Conservation (phyloP, 305 asterid species). For the Rubia tinctorum region DNA sequence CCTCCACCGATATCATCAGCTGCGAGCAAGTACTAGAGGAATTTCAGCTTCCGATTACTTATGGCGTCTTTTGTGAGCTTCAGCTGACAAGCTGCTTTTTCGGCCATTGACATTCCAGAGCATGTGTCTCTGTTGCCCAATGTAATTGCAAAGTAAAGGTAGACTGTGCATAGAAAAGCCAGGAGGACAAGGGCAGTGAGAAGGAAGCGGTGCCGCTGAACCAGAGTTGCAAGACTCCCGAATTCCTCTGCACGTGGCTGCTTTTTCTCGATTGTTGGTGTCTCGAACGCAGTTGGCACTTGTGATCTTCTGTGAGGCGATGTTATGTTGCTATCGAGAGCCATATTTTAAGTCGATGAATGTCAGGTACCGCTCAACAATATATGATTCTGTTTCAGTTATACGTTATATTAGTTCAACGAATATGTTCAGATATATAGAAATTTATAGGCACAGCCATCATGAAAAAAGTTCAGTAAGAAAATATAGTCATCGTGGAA, state of each 20-base stretch:
- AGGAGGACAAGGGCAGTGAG: slow-evolving; percentile 80
- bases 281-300: slow-evolving; percentile 63
- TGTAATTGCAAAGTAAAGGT: slow-evolving; percentile 96
- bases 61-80: slow-evolving; percentile 33
- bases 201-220: slow-evolving; percentile 86
- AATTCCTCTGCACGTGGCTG: slow-evolving; percentile 50
- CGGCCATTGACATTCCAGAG: slow-evolving; percentile 32
- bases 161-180: slow-evolving; percentile 79
- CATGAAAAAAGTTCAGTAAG: neutral
- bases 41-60: slow-evolving; percentile 38
- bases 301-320: slow-evolving; percentile 93
- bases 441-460: too few species aligned
- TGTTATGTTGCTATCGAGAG: slow-evolving; percentile 61
- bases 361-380: slow-evolving; percentile 19
- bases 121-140: slow-evolving; percentile 52
- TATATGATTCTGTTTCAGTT: slow-evolving; percentile 31
- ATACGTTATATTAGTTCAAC: neutral
- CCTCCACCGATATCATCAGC: neutral
- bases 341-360: slow-evolving; percentile 38
- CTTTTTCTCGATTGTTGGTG: slow-evolving; percentile 42
- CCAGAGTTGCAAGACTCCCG: slow-evolving; percentile 58
- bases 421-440: neutral
- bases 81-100: slow-evolving; percentile 38
- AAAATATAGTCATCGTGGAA: too few species aligned
- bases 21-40: slow-evolving; percentile 29